These are phyloP conservation scores for Furcasterigmium furcatum DNA, from an alignment of 2,329 filamentous ascomycete species.

Conservation along the genomic window DNA sequence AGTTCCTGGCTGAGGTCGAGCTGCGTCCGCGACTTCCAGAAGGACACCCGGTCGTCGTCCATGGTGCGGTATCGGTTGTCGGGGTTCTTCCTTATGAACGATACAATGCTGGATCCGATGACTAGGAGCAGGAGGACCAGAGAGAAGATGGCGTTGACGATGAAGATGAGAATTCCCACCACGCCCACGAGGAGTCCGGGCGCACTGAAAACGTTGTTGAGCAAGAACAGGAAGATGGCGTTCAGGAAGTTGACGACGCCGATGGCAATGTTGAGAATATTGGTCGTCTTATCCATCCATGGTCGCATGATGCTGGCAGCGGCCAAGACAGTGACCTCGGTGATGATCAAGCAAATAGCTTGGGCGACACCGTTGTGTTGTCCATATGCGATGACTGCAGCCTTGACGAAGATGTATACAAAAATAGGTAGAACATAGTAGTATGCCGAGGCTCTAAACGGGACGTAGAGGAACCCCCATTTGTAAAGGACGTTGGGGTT, in stretches of 20 bases:
- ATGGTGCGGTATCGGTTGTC: constrained; percentile 78
- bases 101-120: constrained; percentile 55
- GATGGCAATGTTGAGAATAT: constrained; percentile 93
- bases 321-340: constrained; percentile 78
- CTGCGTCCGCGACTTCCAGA: constrained; percentile 86
- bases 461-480: constrained; percentile 97
- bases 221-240: constrained; percentile 83
- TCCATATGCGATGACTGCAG: constrained; percentile 80
- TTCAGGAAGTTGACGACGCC: constrained; percentile 88
- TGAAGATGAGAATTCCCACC: constrained; percentile 85
- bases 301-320: constrained; percentile 77
- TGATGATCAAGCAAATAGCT: constrained; percentile 76
- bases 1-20: constrained; percentile 76
- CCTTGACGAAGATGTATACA: constrained; percentile 78
- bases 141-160: constrained; percentile 81
- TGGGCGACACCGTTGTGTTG: constrained; percentile 71
- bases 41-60: constrained; percentile 58
- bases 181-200: constrained; percentile 81
- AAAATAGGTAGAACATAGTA: constrained; percentile 87
- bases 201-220: constrained; percentile 81
- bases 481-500: constrained; percentile 94
- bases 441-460: constrained; percentile 93
- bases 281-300: constrained; percentile 99
- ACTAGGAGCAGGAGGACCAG: constrained; percentile 82
- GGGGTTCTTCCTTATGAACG: constrained; percentile 79